Conservation (phyloP, 2,329 filamentous ascomycete genomes). For the Fusarium sp. region DNA sequence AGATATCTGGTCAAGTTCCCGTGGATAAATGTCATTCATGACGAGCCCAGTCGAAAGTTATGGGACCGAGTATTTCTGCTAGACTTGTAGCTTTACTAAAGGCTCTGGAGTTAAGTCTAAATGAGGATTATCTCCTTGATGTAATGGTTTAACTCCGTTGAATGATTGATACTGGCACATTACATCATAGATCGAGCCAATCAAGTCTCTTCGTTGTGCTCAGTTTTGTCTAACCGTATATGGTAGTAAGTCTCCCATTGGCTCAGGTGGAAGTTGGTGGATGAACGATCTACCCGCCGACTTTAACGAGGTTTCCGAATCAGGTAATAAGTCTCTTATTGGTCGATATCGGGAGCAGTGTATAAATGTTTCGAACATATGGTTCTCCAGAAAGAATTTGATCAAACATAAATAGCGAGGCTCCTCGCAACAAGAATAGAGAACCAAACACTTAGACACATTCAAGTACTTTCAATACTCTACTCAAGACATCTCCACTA, state of each 20-base stretch:
- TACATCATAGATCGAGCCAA: neutral
- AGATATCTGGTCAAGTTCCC: neutral
- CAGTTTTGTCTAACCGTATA: neutral
- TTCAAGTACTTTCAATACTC: neutral
- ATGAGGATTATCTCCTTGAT: neutral
- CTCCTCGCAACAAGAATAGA: neutral
- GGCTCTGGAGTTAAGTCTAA: conserved; percentile 5
- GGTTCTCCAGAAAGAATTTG: neutral
- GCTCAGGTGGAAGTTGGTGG: neutral
- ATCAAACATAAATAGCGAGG: neutral
- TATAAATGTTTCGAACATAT: neutral
- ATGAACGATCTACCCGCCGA: neutral
- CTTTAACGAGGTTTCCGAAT: conserved; percentile 1
- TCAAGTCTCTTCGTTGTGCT: accelerated
- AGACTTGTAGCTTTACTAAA: neutral
- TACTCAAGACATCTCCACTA: no score
- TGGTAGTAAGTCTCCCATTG: conserved; percentile 24
- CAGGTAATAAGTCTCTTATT: conserved; percentile 23
- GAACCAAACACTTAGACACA: neutral
- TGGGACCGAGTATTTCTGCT: neutral
- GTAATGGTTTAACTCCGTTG: conserved; percentile 5
- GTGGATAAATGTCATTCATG: conserved; percentile 7
- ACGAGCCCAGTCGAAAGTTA: neutral
- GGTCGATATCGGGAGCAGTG: neutral
- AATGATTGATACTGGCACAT: neutral